Percentiles rank a stretch among this genome's conserved stretches.
These are phyloP conservation scores for Paraphysoderma sedebokerense DNA, from an alignment of 371 early-diverging fungal species.

Conservation along the genomic window DNA sequence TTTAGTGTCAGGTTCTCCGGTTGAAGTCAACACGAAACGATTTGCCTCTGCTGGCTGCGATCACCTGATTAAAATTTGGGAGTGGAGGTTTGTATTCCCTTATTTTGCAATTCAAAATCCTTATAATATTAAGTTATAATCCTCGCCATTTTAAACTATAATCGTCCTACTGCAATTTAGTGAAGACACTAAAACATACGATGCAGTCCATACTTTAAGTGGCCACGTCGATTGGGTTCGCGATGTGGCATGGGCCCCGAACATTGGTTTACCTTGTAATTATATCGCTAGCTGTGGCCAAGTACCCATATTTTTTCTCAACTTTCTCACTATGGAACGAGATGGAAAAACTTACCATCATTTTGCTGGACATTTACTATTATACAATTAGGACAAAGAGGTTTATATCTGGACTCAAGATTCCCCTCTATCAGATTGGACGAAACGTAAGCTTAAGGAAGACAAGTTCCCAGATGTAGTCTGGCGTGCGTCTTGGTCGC, in stretches of 20 bases:
- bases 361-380: too few relatives aligned
- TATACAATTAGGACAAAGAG: conserved; percentile 49
- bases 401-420: conserved; percentile 93
- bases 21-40: conserved; percentile 42
- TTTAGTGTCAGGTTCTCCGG: conserved; percentile 18
- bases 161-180: too few relatives aligned
- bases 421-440: conserved; percentile 9
- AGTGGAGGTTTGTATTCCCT: conserved; percentile 20
- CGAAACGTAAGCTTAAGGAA: conserved; percentile 15
- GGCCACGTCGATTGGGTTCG: conserved; percentile 97
- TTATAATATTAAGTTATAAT: background rate
- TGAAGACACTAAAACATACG: conserved; percentile 50
- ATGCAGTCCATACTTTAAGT: conserved; percentile 58
- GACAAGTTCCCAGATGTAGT: conserved; percentile 91
- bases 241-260: conserved; percentile 93
- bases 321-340: conserved; percentile 1
- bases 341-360: background rate
- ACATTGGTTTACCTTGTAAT: conserved; percentile 72
- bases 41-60: conserved; percentile 92
- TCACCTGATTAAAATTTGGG: conserved; percentile 88
- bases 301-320: conserved; percentile 14
- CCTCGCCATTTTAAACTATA: background rate
- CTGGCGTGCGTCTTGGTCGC: conserved; percentile 94
- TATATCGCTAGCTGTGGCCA: conserved; percentile 88
- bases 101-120: background rate